Conservation (phyloP, 768 basidiomycete species). For the Polyporus arcularius region DNA sequence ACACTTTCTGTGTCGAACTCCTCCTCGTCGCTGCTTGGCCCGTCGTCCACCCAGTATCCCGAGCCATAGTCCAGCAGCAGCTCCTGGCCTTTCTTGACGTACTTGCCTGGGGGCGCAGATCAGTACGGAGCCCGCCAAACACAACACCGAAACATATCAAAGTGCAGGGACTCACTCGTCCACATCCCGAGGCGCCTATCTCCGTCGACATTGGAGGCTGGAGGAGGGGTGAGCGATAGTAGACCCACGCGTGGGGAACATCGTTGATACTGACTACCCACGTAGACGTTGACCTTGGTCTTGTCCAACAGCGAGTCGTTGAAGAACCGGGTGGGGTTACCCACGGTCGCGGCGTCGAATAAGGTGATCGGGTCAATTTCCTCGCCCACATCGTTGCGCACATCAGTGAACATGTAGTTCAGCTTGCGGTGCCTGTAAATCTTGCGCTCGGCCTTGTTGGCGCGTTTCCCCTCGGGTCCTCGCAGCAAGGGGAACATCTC, state of each 20-base stretch:
- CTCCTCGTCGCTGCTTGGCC: background rate
- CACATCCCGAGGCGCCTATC: constrained; percentile 40
- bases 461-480: background rate
- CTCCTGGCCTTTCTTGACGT: constrained; percentile 34
- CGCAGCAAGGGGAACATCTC: constrained; percentile 1
- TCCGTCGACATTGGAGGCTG: constrained; percentile 34
- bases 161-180: constrained; percentile 27
- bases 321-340: constrained; percentile 48
- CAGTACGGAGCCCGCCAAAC: background rate
- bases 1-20: no score
- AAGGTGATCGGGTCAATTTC: background rate
- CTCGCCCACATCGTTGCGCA: background rate
- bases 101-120: constrained; percentile 20
- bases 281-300: constrained; percentile 23
- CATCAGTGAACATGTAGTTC: constrained; percentile 40
- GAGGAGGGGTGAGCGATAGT: no score
- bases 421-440: constrained; percentile 17
- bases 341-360: constrained; percentile 43
- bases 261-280: constrained; percentile 33
- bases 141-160: no score
- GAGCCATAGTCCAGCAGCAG: constrained; percentile 39
- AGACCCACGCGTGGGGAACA: no score
- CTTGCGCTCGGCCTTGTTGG: background rate
- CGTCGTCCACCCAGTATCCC: constrained; percentile 24
- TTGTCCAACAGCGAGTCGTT: constrained; percentile 44